phyloP scores from a whole-genome alignment of 2,329 filamentous ascomycete species.

The Aspergillus quadricinctus region DNA sequence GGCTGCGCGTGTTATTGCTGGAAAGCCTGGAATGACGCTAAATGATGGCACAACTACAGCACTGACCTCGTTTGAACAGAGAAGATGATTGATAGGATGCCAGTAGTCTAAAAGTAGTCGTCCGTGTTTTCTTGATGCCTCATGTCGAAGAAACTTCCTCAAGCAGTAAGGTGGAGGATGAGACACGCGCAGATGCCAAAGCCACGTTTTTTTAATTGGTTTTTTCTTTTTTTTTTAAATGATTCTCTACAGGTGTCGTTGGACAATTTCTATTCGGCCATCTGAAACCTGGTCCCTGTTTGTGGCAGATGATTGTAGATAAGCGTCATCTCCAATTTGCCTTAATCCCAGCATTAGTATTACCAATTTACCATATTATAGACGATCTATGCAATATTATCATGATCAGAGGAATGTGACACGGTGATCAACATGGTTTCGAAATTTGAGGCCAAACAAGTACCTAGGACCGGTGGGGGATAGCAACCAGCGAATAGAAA shows the following conservation, averaged over 20 bases:
- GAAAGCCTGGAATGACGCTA: background rate
- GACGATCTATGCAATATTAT: background rate
- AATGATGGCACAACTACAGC: background rate
- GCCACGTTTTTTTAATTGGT: constrained; percentile 11
- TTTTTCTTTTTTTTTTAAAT: background rate
- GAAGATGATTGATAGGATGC: background rate
- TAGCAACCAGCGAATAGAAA: background rate
- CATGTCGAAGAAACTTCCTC: constrained; percentile 13
- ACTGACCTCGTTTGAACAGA: background rate
- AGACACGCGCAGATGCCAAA: constrained; percentile 12
- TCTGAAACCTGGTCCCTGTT: background rate
- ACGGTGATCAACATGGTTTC: background rate
- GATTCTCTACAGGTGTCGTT: background rate
- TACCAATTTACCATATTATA: background rate
- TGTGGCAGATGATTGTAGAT: background rate
- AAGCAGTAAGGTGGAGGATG: constrained; percentile 8
- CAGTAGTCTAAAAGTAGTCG: background rate
- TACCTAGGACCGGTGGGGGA: background rate
- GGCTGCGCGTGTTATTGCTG: background rate
- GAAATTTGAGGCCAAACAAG: background rate
- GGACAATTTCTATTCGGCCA: background rate
- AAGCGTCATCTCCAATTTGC: background rate
- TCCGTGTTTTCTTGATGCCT: background rate
- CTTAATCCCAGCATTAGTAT: background rate
- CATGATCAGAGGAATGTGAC: background rate